Base-by-base conservation (phyloP, 2,329 filamentous ascomycete species). In the Paradendryphiella salina region DNA sequence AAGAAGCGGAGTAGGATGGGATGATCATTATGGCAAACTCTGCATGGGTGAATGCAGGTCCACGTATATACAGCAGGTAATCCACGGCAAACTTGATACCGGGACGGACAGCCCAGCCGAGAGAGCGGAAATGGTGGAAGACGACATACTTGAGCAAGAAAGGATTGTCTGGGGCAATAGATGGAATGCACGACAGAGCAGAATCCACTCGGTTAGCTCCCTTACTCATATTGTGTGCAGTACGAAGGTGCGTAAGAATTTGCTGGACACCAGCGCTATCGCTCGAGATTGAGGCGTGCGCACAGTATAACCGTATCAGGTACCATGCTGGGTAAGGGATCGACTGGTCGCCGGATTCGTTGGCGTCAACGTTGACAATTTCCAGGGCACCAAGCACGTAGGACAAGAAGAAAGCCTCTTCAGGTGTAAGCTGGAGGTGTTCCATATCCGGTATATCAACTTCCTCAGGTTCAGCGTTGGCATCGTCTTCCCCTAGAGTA, bases 51-150 rank as follows among this genome's bases (percentile, higher is more conserved):
- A 99, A 97, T 0, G 94, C 93, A 0, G 94, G 94, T 0, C 94
- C 94, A 15, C 91, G 87, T 49, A 90, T 86, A 75, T 99, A 99
- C 6, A 99, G 82, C n/a, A 99, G 78, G 78, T 90, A 96, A 72
- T 99, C 94, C 8, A 91, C 89, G 17, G 89, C 90, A 64, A 99
- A 99, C 69, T 99, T 99, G 70, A 96, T 86, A 29, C 94, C 95
- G 4, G 89, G 85, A 11, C 95, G 87, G 0, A 95, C 88, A 1
- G 96, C 90, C 93, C 94, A 99, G 18, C 94, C 94, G 0, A 97
- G 80, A 0, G 91, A 96, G 31, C 94, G 87, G 76, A 96, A 99
- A 71, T 99, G 93, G 69, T 99, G 94, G 71, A 96, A 99, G 14
- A 90, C 90, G 10, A 85, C 85, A 66, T 97, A 99, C 50, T 90